phyloP scores from a whole-genome alignment of 2,329 filamentous ascomycete genomes.

The Penicillium brevicompactum region DNA sequence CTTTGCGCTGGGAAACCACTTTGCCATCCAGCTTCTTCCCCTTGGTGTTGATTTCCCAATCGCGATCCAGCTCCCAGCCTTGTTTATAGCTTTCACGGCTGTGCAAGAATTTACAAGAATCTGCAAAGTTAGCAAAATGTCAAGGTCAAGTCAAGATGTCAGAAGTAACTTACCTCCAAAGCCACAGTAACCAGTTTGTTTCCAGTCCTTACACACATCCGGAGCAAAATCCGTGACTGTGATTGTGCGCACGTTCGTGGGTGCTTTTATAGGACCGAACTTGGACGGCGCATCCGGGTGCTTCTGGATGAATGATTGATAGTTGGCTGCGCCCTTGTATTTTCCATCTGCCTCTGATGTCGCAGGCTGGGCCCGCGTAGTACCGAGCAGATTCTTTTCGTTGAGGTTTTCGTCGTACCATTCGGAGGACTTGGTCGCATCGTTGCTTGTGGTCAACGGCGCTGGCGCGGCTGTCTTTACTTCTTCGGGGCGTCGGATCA shows the following conservation, averaged over 20 bases:
- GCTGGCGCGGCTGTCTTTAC: slow-evolving; percentile 63
- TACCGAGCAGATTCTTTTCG: slow-evolving; percentile 49
- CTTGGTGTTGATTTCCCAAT: slow-evolving; percentile 85
- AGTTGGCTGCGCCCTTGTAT: slow-evolving; percentile 75
- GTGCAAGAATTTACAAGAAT: slow-evolving; percentile 74
- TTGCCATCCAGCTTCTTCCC: slow-evolving; percentile 50
- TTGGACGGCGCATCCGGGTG: slow-evolving; percentile 72
- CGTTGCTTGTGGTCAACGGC: slow-evolving; percentile 69
- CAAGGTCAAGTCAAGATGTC: slow-evolving; percentile 51
- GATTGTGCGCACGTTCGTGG: slow-evolving; percentile 86
- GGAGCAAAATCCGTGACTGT: slow-evolving; percentile 89
- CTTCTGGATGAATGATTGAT: slow-evolving; percentile 74
- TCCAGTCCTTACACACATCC: slow-evolving; percentile 95
- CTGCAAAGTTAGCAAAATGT: slow-evolving; percentile 45
- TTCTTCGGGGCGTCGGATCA: slow-evolving; percentile 47
- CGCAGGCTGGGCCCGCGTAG: slow-evolving; percentile 23
- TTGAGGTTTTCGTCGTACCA: slow-evolving; percentile 77
- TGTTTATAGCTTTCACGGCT: slow-evolving; percentile 70
- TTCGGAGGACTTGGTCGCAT: slow-evolving; percentile 85
- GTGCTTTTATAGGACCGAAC: slow-evolving; percentile 81
- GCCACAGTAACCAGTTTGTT: slow-evolving; percentile 64
- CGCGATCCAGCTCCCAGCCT: slow-evolving; percentile 91
- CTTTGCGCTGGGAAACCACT: slow-evolving; percentile 50
- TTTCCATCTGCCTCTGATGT: slow-evolving; percentile 59
- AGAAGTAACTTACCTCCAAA: slow-evolving; percentile 4